Conservation (phyloP, 2,329 filamentous ascomycete genomes). For the Plenodomus lindquistii region DNA sequence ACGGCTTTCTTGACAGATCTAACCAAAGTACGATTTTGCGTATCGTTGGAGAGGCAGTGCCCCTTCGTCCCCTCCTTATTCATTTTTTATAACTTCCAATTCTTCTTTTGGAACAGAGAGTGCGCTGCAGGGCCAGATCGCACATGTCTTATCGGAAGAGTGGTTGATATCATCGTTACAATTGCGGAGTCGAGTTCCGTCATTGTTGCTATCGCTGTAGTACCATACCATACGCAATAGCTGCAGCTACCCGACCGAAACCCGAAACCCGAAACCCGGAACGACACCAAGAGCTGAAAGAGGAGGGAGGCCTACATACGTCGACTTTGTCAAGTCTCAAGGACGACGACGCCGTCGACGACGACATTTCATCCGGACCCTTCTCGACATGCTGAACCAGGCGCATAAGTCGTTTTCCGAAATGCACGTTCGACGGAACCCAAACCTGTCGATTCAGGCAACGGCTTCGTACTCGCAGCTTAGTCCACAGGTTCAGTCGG, state of each 20-base stretch:
- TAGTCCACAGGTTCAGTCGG: constrained; percentile 32
- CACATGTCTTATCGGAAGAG: background rate
- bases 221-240: background rate
- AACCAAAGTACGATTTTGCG: background rate
- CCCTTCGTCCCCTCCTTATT: constrained; percentile 1
- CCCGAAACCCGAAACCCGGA: background rate
- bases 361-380: no score
- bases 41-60: background rate
- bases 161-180: constrained; percentile 7
- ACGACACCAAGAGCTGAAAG: background rate
- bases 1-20: background rate
- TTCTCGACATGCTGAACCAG: constrained; percentile 44
- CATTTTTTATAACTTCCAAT: constrained; percentile 4
- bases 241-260: constrained; percentile 5
- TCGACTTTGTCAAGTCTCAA: background rate
- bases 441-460: constrained; percentile 51
- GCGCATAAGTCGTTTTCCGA: constrained; percentile 39
- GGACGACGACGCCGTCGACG: no score
- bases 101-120: constrained; percentile 3
- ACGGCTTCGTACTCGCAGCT: constrained; percentile 41
- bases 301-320: background rate
- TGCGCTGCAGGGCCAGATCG: constrained; percentile 20
- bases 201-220: constrained; percentile 1
- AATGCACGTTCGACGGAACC: constrained; percentile 54
- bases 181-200: background rate